phyloP scores from a whole-genome alignment of 2,329 filamentous ascomycete genomes.

The Trichoderma asperellum region DNA sequence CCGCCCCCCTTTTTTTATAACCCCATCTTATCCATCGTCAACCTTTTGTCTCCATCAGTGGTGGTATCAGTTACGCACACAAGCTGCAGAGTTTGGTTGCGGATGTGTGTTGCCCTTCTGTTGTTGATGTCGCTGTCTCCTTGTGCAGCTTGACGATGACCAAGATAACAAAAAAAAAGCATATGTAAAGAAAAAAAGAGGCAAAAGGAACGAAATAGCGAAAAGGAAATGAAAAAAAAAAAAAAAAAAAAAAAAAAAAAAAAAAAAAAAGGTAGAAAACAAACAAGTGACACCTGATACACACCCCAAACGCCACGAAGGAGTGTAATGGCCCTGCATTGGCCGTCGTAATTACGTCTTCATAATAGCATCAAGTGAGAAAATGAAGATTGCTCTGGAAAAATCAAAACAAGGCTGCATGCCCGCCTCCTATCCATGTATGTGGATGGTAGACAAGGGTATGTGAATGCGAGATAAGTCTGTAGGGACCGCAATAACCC shows the following conservation, averaged over 20 bases:
- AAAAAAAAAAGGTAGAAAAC: slow-evolving; percentile 18
- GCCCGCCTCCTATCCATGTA: not conserved
- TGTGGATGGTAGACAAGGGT: not conserved
- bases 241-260: slow-evolving; percentile 9
- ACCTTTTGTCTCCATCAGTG: slow-evolving; percentile 3
- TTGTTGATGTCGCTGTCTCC: slow-evolving; percentile 21
- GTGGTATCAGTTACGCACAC: slow-evolving; percentile 20
- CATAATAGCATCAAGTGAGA: slow-evolving; percentile 31
- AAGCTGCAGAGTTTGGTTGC: slow-evolving; percentile 8
- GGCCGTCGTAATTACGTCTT: slow-evolving; percentile 48
- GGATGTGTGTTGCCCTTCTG: slow-evolving; percentile 6
- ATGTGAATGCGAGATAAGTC: not conserved
- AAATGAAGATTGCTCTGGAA: slow-evolving; percentile 26
- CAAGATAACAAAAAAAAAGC: not conserved
- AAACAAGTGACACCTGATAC: slow-evolving; percentile 37
- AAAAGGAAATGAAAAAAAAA: not conserved
- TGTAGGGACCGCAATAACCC: slow-evolving; percentile 23
- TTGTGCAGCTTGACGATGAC: slow-evolving; percentile 22
- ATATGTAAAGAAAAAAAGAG: slow-evolving; percentile 2
- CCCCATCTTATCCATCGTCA: slow-evolving; percentile 2
- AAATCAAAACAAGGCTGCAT: slow-evolving; percentile 19
- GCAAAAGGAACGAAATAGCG: slow-evolving; percentile 29
- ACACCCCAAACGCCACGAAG: slow-evolving; percentile 43
- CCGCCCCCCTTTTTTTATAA: slow-evolving; percentile 25
- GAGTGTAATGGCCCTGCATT: slow-evolving; percentile 44